Evolutionary conservation across 352 stramenopile species (phyloP).

Genomic region (Phytopythium helicoides): DNA sequence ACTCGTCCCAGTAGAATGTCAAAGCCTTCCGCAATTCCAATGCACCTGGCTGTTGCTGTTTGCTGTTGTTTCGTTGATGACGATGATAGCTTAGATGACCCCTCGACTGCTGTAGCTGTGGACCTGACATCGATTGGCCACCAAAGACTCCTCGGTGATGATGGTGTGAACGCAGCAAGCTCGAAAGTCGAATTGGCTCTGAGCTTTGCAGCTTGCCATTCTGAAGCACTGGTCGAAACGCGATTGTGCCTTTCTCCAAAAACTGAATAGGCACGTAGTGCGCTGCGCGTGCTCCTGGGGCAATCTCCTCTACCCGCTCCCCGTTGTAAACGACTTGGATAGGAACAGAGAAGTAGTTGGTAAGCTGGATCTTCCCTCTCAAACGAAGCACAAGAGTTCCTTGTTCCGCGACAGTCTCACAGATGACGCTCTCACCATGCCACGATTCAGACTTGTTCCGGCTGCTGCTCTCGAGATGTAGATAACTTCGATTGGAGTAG

Average conservation of each 20-base stretch:
- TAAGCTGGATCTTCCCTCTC: constrained; percentile 74
- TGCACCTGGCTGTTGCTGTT: constrained; percentile 54
- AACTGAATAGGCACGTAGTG: constrained; percentile 85
- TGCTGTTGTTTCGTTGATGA: constrained; percentile 22
- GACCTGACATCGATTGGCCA: not conserved
- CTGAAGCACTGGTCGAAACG: constrained; percentile 61
- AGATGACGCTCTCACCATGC: constrained; percentile 81
- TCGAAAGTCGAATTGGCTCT: constrained; percentile 50
- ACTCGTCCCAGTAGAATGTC: constrained; percentile 78
- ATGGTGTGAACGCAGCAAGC: constrained; percentile 38
- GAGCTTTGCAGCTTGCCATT: constrained; percentile 65
- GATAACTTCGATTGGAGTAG: constrained; percentile 83
- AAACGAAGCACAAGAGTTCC: constrained; percentile 78
- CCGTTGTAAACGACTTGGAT: constrained; percentile 82
- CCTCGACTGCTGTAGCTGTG: constrained; percentile 5
- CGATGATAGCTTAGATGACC: constrained; percentile 12
- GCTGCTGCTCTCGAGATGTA: constrained; percentile 71
- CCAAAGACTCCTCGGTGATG: not conserved
- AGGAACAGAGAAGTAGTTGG: constrained; percentile 67
- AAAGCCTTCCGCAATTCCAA: constrained; percentile 61
- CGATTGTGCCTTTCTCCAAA: constrained; percentile 62
- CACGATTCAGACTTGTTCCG: constrained; percentile 54
- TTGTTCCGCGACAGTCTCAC: constrained; percentile 82
- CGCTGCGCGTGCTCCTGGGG: constrained; percentile 36
- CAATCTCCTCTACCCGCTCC: constrained; percentile 47